These are phyloP conservation scores for Zasmidium angulare DNA, from an alignment of 2,329 filamentous ascomycete species.

Conservation along the genomic window DNA sequence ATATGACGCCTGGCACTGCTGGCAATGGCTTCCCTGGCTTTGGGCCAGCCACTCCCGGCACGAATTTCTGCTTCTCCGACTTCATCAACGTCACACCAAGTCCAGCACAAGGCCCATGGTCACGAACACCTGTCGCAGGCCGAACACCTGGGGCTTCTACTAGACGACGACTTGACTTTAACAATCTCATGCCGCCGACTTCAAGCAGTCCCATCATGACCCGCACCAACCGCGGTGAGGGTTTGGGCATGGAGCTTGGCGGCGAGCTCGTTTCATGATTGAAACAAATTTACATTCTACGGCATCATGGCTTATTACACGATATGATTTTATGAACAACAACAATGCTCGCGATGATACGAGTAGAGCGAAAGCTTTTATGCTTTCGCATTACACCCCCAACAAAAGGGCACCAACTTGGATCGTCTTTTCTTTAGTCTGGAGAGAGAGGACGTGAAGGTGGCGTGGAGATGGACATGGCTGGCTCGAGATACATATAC, in stretches of 20 bases:
- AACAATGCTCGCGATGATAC: neutral
- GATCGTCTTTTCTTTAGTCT: neutral
- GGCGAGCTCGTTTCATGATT: conserved; percentile 53
- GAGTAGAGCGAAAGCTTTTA: neutral
- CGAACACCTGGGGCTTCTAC: conserved; percentile 71
- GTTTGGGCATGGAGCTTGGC: conserved; percentile 65
- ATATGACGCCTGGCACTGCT: conserved; percentile 80
- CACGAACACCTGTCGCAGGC: conserved; percentile 55
- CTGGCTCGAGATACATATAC: conserved; percentile 3
- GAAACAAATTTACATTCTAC: neutral
- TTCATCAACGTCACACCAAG: conserved; percentile 98
- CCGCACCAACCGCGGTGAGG: conserved; percentile 46
- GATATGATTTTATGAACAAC: conserved; percentile 13
- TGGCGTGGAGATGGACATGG: neutral
- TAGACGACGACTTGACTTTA: conserved; percentile 79
- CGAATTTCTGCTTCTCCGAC: conserved; percentile 89
- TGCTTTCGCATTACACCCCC: neutral
- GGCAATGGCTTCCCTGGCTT: conserved; percentile 57
- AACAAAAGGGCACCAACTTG: neutral
- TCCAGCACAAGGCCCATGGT: conserved; percentile 84
- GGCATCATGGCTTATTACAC: conserved; percentile 6
- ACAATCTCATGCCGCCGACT: conserved; percentile 63
- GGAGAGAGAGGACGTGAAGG: neutral
- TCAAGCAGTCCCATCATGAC: conserved; percentile 44
- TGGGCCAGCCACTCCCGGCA: conserved; percentile 72